Base-by-base conservation (phyloP, 2,329 filamentous ascomycete species). In the Phialemonium atrogriseum region DNA sequence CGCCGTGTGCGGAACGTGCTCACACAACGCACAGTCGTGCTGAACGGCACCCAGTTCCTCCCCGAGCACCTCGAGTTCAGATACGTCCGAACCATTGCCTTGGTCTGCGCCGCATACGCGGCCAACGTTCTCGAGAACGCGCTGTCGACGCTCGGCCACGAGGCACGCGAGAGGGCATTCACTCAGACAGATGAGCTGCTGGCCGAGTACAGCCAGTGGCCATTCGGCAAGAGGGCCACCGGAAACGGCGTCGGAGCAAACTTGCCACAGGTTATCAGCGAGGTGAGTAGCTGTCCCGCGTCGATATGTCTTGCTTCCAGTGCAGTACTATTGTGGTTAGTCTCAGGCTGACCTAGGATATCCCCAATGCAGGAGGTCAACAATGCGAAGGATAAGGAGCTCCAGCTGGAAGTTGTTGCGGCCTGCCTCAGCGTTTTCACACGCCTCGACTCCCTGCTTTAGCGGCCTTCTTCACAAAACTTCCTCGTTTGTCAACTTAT, bases 51-150 rank as follows among this genome's bases (percentile, higher is more conserved):
- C 48, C 84, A 88, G 52, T 96, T 93, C 64, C 73, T 96, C 19
- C 91, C 91, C 37, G 89, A 95, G 56, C 84, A 85, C 47, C 80
- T 94, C 60, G 89, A 96, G 51, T 95, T 94, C 65, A 77, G 91
- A 55, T 93, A 94, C 59, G 64, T 91, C 44, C 79, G 91, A 46
- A 96, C 91, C 27, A 77, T 98, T 44, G 72, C 84, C 48, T 94
- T 98, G 88, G 86, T 98, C 33, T 98, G 91, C 64, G 91, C 89
- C 31, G 89, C 91, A 27, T 96, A 98, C 59, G 91, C 91, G 27
- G 91, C 91, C 40, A 98, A 98, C 51, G 91, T 98, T 17, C 73
- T 98, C 36, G 91, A 98, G 65, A 98, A 98, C 54, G 91, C 89
- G n/a, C 66, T 98, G 49, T 85, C 84, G 35, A 93, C 84, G 10